Conservation (phyloP, 164 flowering plant genomes). For the Dillenia suffruticosa region DNA sequence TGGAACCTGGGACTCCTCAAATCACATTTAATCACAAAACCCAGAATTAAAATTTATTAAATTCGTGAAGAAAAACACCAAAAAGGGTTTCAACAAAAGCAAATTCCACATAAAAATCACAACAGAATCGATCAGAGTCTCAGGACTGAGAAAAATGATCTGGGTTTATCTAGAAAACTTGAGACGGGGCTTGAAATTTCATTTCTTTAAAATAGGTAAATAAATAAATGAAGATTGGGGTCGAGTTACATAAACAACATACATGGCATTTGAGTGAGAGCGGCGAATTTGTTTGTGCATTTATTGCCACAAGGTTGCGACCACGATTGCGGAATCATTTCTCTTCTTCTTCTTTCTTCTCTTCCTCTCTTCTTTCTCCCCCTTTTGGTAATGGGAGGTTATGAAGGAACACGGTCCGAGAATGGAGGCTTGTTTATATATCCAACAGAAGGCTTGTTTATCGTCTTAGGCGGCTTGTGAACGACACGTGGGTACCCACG, state of each 20-base stretch:
- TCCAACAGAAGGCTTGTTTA: no score
- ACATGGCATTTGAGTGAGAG: conserved; percentile 90
- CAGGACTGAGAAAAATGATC: neutral
- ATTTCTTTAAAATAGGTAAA: neutral
- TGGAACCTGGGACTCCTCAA: no score
- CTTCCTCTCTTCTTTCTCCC: neutral
- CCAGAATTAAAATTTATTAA: no score
- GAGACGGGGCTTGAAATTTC: neutral
- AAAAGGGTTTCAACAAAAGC: neutral
- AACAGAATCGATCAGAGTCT: neutral
- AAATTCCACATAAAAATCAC: neutral
- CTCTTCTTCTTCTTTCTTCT: neutral
- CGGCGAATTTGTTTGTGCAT: conserved; percentile 79
- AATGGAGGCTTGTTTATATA: no score
- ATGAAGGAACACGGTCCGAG: no score
- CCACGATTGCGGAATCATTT: conserved; percentile 81
- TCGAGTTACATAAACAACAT: conserved; percentile 9
- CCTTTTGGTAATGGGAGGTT: neutral
- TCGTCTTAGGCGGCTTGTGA: no score
- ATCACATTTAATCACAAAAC: no score
- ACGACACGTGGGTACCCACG: no score
- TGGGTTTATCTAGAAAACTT: no score
- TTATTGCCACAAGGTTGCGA: conserved; percentile 63
- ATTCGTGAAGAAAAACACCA: no score
- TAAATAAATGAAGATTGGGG: conserved; percentile 2